phyloP scores from a whole-genome alignment of 176 grass and related monocot species.

The Carex kokanica region DNA sequence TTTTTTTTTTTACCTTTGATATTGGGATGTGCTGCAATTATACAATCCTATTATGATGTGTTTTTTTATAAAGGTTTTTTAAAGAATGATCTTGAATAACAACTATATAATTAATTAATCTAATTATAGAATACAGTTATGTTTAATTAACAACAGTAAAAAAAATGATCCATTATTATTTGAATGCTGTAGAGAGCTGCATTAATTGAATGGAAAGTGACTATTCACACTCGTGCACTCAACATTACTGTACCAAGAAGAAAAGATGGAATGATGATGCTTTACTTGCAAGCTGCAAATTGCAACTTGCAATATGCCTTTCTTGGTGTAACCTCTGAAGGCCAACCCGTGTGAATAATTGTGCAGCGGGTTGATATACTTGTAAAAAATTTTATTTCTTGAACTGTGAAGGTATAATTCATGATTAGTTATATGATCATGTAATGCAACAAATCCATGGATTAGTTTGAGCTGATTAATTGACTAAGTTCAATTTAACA shows the following conservation, averaged over 20 bases:
- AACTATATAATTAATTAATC: background rate
- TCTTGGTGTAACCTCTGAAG: background rate
- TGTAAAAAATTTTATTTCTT: background rate
- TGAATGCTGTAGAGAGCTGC: background rate
- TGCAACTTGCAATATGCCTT: background rate
- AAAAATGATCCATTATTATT: background rate
- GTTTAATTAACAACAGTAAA: background rate
- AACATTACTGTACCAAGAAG: background rate
- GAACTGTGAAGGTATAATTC: background rate
- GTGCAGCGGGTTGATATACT: background rate
- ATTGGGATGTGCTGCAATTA: background rate
- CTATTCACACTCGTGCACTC: slow-evolving; percentile 26
- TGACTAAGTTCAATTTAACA: background rate
- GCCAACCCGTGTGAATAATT: background rate
- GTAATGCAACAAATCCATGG: background rate
- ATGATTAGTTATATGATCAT: background rate
- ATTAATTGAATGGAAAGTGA: slow-evolving; percentile 35
- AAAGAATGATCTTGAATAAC: background rate
- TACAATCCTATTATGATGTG: background rate
- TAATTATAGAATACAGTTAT: background rate
- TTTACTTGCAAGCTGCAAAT: background rate
- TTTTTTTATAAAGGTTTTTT: background rate
- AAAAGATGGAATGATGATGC: background rate
- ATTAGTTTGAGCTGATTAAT: background rate
- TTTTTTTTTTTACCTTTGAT: background rate